Evolutionary conservation across 164 flowering plant species (phyloP).

Genomic region (Euptelea pleiosperma): DNA sequence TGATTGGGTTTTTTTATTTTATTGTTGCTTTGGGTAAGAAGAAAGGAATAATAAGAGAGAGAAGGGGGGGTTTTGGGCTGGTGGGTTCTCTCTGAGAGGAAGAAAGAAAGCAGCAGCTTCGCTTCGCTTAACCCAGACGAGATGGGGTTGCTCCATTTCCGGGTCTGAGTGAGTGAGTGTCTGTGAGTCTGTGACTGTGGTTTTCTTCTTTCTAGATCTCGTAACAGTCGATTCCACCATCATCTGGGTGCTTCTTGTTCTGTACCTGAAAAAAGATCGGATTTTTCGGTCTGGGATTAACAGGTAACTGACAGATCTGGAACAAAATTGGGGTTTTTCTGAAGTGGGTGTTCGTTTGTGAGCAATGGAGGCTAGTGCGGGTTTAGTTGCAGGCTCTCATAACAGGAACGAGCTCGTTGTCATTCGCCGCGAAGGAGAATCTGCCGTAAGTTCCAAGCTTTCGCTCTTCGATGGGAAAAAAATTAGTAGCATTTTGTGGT

Average conservation of each 20-base stretch:
- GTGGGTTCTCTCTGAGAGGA: conserved; percentile 12
- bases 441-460: conserved; percentile 28
- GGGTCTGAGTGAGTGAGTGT: not conserved
- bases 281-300: conserved; percentile 10
- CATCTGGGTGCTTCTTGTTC: not conserved
- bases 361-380: conserved; percentile 57
- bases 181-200: conserved; percentile 5
- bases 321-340: conserved; percentile 8
- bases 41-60: conserved; percentile 30
- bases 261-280: conserved; percentile 8
- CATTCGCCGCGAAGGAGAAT: conserved; percentile 47
- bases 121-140: conserved; percentile 1
- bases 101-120: not conserved
- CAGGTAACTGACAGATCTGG: conserved; percentile 16
- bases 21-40: conserved; percentile 23
- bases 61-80: conserved; percentile 15
- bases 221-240: not conserved
- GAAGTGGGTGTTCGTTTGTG: not conserved
- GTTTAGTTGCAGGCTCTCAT: conserved; percentile 62
- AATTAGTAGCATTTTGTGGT: not conserved
- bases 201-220: conserved; percentile 1
- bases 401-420: conserved; percentile 60
- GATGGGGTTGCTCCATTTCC: conserved; percentile 19
- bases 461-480: not conserved
- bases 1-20: not conserved